Evolutionary conservation across 2,329 filamentous ascomycete genomes (phyloP).

Genomic region (Cordyceps javanica): DNA sequence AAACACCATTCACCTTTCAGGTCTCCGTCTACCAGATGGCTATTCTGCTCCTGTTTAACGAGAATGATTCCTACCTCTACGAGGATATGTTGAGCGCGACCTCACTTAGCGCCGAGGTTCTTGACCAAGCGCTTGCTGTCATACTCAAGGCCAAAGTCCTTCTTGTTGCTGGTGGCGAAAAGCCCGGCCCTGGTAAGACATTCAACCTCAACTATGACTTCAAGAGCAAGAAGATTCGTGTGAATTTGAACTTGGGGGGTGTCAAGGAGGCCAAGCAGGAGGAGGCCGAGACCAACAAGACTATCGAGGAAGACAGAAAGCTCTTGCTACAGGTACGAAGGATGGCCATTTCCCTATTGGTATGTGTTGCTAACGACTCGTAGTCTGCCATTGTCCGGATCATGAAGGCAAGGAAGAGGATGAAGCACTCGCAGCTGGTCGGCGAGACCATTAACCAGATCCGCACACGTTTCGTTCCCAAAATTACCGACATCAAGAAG

Average conservation of each 20-base stretch:
- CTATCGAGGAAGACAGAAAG: slow-evolving; percentile 96
- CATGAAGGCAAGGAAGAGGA: slow-evolving; percentile 98
- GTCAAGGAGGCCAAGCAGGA: slow-evolving; percentile 96
- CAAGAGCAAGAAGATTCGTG: slow-evolving; percentile 96
- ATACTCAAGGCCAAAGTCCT: slow-evolving; percentile 92
- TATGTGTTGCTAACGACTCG: slow-evolving; percentile 20
- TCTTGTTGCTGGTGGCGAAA: slow-evolving; percentile 59
- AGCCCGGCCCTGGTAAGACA: slow-evolving; percentile 69
- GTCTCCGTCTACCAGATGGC: slow-evolving; percentile 99
- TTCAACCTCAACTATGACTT: slow-evolving; percentile 91
- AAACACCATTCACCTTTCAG: slow-evolving; percentile 92
- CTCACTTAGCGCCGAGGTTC: slow-evolving; percentile 68
- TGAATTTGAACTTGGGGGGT: slow-evolving; percentile 92
- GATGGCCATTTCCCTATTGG: neutral
- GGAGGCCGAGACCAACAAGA: slow-evolving; percentile 96
- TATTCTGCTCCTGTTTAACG: slow-evolving; percentile 90
- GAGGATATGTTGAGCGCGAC: slow-evolving; percentile 82
- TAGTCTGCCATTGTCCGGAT: slow-evolving; percentile 98
- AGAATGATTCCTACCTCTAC: slow-evolving; percentile 77
- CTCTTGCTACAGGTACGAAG: slow-evolving; percentile 85
- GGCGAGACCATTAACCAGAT: slow-evolving; percentile 96
- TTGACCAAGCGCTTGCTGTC: slow-evolving; percentile 81
- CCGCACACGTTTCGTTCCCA: slow-evolving; percentile 84
- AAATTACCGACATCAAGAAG: slow-evolving; percentile 96
- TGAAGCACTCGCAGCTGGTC: slow-evolving; percentile 94